Evolutionary conservation across 495 filamentous ascomycete species (phyloP), one percentile per base, ranked within the genome.

Genomic region (Penicillium pancosmium): DNA sequence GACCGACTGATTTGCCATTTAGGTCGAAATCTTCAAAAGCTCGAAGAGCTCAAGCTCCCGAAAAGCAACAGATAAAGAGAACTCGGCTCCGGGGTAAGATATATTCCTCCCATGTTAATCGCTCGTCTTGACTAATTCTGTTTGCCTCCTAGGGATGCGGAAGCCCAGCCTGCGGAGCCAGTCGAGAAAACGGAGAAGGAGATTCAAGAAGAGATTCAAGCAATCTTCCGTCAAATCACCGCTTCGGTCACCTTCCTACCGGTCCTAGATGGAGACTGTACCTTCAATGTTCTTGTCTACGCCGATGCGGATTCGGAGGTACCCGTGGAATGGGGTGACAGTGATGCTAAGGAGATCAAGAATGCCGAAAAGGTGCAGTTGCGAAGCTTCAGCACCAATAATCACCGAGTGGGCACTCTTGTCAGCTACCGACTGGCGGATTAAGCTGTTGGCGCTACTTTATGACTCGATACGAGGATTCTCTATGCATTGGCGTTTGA

Each of bases 221-320:
- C 91, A 13, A 90, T 98, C 48, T 98, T 98, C 78, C 88, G 94
- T 10, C 94, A 98, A 72, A 97, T 98, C 71, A 98, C 94, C 1
- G 94, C 95, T 4, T 97, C 92, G 0, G 94, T 98, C 16, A 97
- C 94, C 4, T 98, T 98, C 71, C 82, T 98, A 5, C 94, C 94
- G 1, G 91, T 96, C 75, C 84, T 98, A 4, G 87, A 89, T 46
- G 91, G 92, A 31, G 87, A 93, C 65, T 98, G 93, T 82, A 97
- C 95, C 12, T 98, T 98, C 82, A 98, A 98, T 70, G 93, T 98
- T 19, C 82, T 98, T 23, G 94, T 98, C 4, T 98, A 98, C 69
- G 95, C 94, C 38, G 94, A 98, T 68, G 94, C 92, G 8, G 92
- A 97, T 73, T 93, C 90, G 21, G 94, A 98, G 23, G 94, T 98